A percentile compares a stretch with the other conserved stretches of the same genome.
Evolutionary conservation across 1,284 basidiomycete species (phyloP).

Genomic region (Moesziomyces parantarcticus): DNA sequence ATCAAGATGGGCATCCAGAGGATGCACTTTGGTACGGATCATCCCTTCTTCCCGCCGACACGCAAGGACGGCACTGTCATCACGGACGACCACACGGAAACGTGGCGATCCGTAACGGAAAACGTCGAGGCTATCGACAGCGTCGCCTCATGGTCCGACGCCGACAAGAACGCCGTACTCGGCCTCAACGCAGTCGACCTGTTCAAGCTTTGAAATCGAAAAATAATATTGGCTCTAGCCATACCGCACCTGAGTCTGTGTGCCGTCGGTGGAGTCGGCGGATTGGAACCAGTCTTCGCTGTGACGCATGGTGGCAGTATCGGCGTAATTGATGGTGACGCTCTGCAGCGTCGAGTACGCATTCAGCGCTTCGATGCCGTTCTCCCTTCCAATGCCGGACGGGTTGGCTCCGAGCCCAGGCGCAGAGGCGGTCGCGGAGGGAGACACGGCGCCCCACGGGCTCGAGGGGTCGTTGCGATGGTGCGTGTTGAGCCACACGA

Average conservation of each 20-base stretch:
- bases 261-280: background rate
- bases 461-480: slow-evolving; percentile 87
- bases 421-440: slow-evolving; percentile 6
- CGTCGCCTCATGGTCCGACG: slow-evolving; percentile 67
- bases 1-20: slow-evolving; percentile 70
- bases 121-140: slow-evolving; percentile 81
- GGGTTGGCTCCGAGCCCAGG: slow-evolving; percentile 15
- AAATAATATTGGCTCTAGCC: background rate
- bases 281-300: slow-evolving; percentile 35
- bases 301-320: slow-evolving; percentile 7
- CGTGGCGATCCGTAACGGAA: slow-evolving; percentile 83
- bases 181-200: slow-evolving; percentile 27
- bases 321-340: slow-evolving; percentile 30
- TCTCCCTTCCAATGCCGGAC: slow-evolving; percentile 37
- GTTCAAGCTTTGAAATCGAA: slow-evolving; percentile 15
- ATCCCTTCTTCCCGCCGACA: slow-evolving; percentile 88
- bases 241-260: slow-evolving; percentile 10
- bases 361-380: slow-evolving; percentile 32
- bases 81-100: slow-evolving; percentile 61
- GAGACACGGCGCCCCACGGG: slow-evolving; percentile 78
- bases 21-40: slow-evolving; percentile 86
- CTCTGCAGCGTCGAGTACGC: slow-evolving; percentile 31
- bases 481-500: slow-evolving; percentile 86
- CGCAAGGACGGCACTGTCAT: slow-evolving; percentile 65
- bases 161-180: slow-evolving; percentile 15